Base-by-base conservation (phyloP, 768 basidiomycete genomes). In the Russula abietina region DNA sequence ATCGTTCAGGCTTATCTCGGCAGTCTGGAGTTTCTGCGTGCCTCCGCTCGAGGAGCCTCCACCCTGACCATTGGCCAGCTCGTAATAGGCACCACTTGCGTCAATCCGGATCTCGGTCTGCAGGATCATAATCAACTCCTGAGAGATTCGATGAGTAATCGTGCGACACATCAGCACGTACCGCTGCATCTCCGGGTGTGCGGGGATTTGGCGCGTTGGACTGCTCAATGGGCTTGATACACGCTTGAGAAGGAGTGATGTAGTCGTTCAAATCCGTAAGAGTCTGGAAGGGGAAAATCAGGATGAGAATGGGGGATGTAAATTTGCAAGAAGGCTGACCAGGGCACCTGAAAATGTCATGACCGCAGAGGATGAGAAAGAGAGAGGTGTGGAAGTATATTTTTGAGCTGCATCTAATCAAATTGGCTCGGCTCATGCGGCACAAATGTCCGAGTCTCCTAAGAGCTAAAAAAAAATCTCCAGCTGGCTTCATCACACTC, bases 211-310 rank as follows among this genome's bases (percentile, higher is more conserved):
- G 70, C 43, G 65, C 58, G 49, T 81, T 80, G 10, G 75, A 73
- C 62, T 81, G 78, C 68, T 85, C 80, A 26, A 98, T 93, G 0
- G 97, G 96, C 71, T 98, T 97, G 75, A 98, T 98, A 75, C 97
- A 99, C 22, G 90, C 90, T 75, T 98, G 96, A 1, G 93, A 89
- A 1, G 97, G 97, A 0, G 92, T 89, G 48, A 99, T 91, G 73
- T 94, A 99, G 75, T 98, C 97, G 73, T 98, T 98, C 55, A 98
- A 81, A 75, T 96, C 95, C 22, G 92, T 93, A 52, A 98, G 77
- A 10, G 89, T 94, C 92, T 94, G 64, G 9, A 41, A 9, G 38
- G 36, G 38, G 33, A 4, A 1, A 33, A 26, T 39, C 9, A 41
- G 51, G n/a, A n/a, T 39, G 24, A 19, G 41, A 22, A 24, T 41